These are phyloP conservation scores for Dothistroma septosporum DNA, from an alignment of 2,329 filamentous ascomycete species.

Conservation along the genomic window DNA sequence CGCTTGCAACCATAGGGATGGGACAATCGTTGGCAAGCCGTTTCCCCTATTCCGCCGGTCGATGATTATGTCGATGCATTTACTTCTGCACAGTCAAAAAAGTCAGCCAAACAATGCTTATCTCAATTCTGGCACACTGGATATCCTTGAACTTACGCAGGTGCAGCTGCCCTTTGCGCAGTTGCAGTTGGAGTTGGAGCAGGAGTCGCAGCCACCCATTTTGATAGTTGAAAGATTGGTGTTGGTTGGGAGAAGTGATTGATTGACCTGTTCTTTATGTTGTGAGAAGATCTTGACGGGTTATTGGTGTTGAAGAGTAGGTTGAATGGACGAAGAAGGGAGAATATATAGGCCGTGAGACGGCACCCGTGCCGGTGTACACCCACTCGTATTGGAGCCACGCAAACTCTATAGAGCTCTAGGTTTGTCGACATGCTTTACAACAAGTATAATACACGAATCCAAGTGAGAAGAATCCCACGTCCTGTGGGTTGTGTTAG, in stretches of 20 bases:
- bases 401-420: conserved; percentile 20
- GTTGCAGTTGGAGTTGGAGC: conserved; percentile 30
- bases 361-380: conserved; percentile 5
- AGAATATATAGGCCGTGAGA: conserved; percentile 19
- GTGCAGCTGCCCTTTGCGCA: conserved; percentile 31
- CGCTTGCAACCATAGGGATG: conserved; percentile 11
- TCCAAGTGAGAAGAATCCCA: conserved; percentile 15
- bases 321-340: conserved; percentile 15
- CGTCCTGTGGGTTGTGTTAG: conserved; percentile 18
- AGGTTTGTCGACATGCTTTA: conserved; percentile 16
- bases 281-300: conserved; percentile 20
- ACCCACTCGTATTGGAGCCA: conserved; percentile 19
- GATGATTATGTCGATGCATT: conserved; percentile 7
- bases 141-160: conserved; percentile 27
- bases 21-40: conserved; percentile 5
- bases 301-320: conserved; percentile 13
- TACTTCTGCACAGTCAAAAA: conserved; percentile 1
- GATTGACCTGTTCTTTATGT: conserved; percentile 12
- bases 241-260: conserved; percentile 1
- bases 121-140: neutral
- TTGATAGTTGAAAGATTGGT: conserved; percentile 24
- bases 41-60: conserved; percentile 9
- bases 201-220: conserved; percentile 32
- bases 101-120: neutral
- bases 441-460: conserved; percentile 12